A percentile compares a stretch with the other conserved stretches of the same genome.
Conservation (phyloP, 179 eudicot species). For the Beta corolliflora region DNA sequence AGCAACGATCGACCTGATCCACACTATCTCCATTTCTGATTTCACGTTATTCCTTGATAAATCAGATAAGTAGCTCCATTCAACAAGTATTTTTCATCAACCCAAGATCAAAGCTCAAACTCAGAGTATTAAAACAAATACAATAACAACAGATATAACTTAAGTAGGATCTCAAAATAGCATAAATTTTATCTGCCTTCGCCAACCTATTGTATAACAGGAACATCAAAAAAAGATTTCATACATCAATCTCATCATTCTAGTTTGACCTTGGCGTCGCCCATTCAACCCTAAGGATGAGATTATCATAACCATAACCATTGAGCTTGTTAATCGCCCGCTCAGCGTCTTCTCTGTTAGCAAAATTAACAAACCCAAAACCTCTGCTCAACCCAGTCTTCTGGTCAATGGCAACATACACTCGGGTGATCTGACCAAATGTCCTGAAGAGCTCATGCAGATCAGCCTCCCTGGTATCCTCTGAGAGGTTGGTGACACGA, state of each 20-base stretch:
- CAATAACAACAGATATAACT: not conserved
- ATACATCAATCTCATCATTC: not conserved
- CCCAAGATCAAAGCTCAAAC: not conserved
- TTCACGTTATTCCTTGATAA: no score
- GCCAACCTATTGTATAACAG: not conserved
- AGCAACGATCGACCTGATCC: no score
- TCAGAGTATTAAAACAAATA: not conserved
- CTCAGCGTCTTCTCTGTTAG: constrained; percentile 70
- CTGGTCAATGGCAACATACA: constrained; percentile 87
- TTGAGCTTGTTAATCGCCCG: constrained; percentile 82
- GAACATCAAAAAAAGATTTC: not conserved
- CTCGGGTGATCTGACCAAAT: constrained; percentile 70
- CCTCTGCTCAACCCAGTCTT: constrained; percentile 84
- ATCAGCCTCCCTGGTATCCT: constrained; percentile 86
- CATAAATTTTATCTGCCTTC: constrained; percentile 1
- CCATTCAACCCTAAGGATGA: constrained; percentile 86
- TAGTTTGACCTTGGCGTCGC: constrained; percentile 64
- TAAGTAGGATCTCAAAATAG: not conserved
- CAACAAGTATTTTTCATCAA: no score
- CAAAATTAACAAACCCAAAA: constrained; percentile 86
- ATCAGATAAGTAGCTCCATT: no score
- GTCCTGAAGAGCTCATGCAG: constrained; percentile 80
- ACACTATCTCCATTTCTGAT: no score
- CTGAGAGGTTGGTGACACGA: constrained; percentile 86
- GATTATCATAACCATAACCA: constrained; percentile 93